Conservation (phyloP, 2,329 filamentous ascomycete genomes). For the Ambrosiella beaveri region DNA sequence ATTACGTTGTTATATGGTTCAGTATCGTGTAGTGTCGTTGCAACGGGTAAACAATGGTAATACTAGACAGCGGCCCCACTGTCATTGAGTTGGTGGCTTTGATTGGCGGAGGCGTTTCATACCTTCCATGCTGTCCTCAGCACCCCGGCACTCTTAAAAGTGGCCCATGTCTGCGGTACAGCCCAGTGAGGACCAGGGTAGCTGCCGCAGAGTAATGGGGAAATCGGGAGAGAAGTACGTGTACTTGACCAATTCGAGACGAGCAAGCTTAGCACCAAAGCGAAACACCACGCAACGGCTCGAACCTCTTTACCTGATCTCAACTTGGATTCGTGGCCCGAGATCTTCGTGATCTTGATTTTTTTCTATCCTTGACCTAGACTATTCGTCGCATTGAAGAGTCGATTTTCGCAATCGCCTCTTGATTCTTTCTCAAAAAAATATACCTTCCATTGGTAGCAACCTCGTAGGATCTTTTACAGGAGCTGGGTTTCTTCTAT, state of each 20-base stretch:
- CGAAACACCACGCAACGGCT: slow-evolving; percentile 1
- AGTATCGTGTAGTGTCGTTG: background rate
- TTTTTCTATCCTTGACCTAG: background rate
- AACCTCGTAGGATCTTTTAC: background rate
- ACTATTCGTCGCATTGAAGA: background rate
- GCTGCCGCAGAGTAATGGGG: background rate
- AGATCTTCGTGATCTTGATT: background rate
- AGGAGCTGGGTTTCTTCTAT: slow-evolving; percentile 11
- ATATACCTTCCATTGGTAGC: background rate
- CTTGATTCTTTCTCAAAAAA: background rate
- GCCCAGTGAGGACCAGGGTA: background rate
- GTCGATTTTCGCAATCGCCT: background rate
- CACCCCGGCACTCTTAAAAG: background rate
- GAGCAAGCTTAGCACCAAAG: background rate
- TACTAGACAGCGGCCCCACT: slow-evolving; percentile 1
- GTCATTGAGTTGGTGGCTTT: background rate
- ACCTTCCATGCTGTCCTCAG: slow-evolving; percentile 4
- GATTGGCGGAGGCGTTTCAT: background rate
- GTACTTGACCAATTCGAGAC: slow-evolving; percentile 12
- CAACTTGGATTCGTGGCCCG: background rate
- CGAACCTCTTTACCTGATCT: slow-evolving; percentile 2
- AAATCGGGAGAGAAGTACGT: slow-evolving; percentile 7
- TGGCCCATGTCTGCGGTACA: slow-evolving; percentile 6
- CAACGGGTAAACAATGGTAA: slow-evolving; percentile 1
- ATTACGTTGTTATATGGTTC: background rate